A percentile compares a stretch with the other conserved stretches of the same genome.
Evolutionary conservation across 768 basidiomycete species (phyloP).

Genomic region (Suillus subluteus): DNA sequence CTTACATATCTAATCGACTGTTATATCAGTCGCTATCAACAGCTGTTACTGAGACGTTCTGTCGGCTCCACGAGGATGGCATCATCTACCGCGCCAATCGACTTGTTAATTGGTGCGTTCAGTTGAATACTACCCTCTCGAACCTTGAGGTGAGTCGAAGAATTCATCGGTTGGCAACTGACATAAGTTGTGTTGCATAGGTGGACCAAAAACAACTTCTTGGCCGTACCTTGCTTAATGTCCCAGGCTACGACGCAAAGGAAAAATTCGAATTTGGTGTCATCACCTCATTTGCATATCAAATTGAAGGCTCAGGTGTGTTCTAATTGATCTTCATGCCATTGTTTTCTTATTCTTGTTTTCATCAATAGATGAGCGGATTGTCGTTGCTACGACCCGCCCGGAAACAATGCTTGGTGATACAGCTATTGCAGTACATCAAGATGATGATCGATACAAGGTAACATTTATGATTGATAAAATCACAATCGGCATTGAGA

Average conservation of each 20-base stretch:
- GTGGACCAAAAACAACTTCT: slow-evolving; percentile 91
- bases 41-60: slow-evolving; percentile 93
- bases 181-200: slow-evolving; percentile 37
- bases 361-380: slow-evolving; percentile 68
- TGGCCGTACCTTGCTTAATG: slow-evolving; percentile 82
- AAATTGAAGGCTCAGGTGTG: slow-evolving; percentile 81
- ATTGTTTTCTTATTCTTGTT: slow-evolving; percentile 5
- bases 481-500: slow-evolving; percentile 4
- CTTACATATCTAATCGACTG: slow-evolving; percentile 9
- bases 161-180: neutral
- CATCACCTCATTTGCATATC: slow-evolving; percentile 95
- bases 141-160: slow-evolving; percentile 82
- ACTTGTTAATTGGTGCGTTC: slow-evolving; percentile 97
- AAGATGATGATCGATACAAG: slow-evolving; percentile 88
- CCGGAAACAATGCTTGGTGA: slow-evolving; percentile 99
- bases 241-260: slow-evolving; percentile 94
- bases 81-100: slow-evolving; percentile 94
- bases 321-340: neutral
- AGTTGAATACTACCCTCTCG: slow-evolving; percentile 95
- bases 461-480: slow-evolving; percentile 32
- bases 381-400: slow-evolving; percentile 95
- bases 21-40: slow-evolving; percentile 64
- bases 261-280: slow-evolving; percentile 98
- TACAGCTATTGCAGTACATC: slow-evolving; percentile 96
- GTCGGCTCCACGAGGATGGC: slow-evolving; percentile 87